phyloP scores from a whole-genome alignment of 2,329 filamentous ascomycete species.

The Diplocarpon rosae region DNA sequence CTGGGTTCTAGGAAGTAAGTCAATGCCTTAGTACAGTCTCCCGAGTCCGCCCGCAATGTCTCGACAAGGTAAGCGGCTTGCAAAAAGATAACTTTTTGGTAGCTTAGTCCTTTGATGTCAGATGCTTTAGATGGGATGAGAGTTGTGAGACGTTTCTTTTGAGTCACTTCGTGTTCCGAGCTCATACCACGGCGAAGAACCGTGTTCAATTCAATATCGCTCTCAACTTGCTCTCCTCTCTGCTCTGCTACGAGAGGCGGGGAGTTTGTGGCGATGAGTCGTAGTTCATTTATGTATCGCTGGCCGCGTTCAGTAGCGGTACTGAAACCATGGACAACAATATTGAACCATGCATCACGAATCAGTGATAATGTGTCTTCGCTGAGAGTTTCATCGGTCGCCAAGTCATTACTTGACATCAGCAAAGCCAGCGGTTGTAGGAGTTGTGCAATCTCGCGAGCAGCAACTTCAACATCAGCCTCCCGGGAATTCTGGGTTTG shows the following conservation, averaged over 20 bases:
- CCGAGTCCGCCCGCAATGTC: constrained; percentile 71
- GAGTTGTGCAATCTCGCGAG: constrained; percentile 78
- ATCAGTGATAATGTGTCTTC: constrained; percentile 64
- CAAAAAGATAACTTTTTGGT: constrained; percentile 84
- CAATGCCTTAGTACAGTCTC: constrained; percentile 81
- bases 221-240: constrained; percentile 81
- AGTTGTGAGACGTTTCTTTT: constrained; percentile 66
- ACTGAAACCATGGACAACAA: constrained; percentile 85
- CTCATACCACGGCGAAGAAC: constrained; percentile 80
- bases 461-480: constrained; percentile 70
- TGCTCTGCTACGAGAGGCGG: constrained; percentile 80
- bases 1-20: constrained; percentile 94
- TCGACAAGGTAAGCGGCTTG: constrained; percentile 87
- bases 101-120: constrained; percentile 73
- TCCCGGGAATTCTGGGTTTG: constrained; percentile 63
- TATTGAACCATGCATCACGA: constrained; percentile 96
- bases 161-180: constrained; percentile 62
- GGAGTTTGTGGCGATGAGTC: constrained; percentile 76
- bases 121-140: constrained; percentile 66
- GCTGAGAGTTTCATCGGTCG: constrained; percentile 36
- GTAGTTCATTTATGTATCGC: constrained; percentile 64
- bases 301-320: constrained; percentile 62
- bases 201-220: constrained; percentile 93
- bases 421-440: constrained; percentile 80
- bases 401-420: constrained; percentile 54